Base-by-base conservation (phyloP, 2,329 filamentous ascomycete species). In the Metarhizium guizhouense region DNA sequence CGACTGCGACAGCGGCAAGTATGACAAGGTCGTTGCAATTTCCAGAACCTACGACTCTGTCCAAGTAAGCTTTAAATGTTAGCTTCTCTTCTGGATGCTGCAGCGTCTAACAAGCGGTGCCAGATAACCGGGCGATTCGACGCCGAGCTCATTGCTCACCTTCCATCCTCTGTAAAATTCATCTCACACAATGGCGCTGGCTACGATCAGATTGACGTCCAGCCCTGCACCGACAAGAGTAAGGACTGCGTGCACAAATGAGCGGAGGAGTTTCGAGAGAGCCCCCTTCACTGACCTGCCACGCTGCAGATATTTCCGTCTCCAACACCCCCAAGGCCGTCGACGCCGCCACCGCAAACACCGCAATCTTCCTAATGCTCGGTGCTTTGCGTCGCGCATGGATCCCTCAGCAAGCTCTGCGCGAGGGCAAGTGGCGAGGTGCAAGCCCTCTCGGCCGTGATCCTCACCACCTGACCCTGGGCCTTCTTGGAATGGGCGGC, bases 261-360 rank as follows among this genome's bases (percentile, higher is more conserved):
- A 25, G 25, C 25, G 25, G 25, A 25, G 25, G 25, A 52, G 34
- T 29, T 30, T 11, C 32, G 32, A 34, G 10, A 34, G 16, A 14
- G 10, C 54, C 54, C 16, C 16, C 6, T 16, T 14, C 3, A 47
- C 38, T 53, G n/a, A 56, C 47, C 25, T 10, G 47, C 6, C 6
- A 25, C 6, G 8, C 10, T 6, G 11, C 20, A 60, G 57, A 59
- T 16, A 78, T 90, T 53, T 74, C 74, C 8, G 81, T 90, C 29
- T 86, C 85, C 52, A 88, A 89, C 64, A 81, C 84, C 1, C 86
- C 86, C 18, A 82, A 78, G 0, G 82, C 83, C 0, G 84, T 86
- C 16, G 81, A 88, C 64, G 82, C 87, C 65, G 81, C 86, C 5
- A 90, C 87, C 0, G 87, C 87, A 36, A 86, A 90, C 66, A 78